phyloP scores from a whole-genome alignment of 306 rosid genomes.

The Cercis canadensis region DNA sequence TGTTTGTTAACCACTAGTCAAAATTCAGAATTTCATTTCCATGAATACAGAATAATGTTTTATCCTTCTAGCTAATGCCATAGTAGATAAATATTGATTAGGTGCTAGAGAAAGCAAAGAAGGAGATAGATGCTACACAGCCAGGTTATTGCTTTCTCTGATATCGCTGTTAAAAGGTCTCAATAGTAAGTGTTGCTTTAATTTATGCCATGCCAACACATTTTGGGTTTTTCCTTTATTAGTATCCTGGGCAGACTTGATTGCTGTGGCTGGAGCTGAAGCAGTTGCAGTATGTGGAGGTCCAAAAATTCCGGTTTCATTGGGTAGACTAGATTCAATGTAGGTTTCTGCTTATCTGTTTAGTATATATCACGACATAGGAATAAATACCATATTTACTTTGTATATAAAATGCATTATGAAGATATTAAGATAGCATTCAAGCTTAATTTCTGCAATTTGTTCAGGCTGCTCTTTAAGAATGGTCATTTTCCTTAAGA shows the following conservation, averaged over 20 bases:
- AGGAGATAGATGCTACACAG: slow-evolving; percentile 66
- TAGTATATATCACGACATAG: slow-evolving; percentile 17
- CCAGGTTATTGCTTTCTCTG: slow-evolving; percentile 65
- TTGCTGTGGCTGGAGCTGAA: slow-evolving; percentile 95
- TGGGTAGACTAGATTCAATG: slow-evolving; percentile 85
- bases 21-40: background rate
- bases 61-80: slow-evolving; percentile 44
- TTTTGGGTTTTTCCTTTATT: slow-evolving; percentile 39
- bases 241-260: slow-evolving; percentile 96
- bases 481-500: slow-evolving; percentile 1
- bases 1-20: too few species aligned
- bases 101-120: slow-evolving; percentile 85
- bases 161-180: slow-evolving; percentile 29
- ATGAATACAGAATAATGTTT: too few species aligned
- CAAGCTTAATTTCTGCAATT: slow-evolving; percentile 11
- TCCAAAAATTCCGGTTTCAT: slow-evolving; percentile 70
- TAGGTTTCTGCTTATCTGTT: slow-evolving; percentile 50
- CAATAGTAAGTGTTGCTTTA: slow-evolving; percentile 31
- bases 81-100: slow-evolving; percentile 47
- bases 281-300: slow-evolving; percentile 93
- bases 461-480: slow-evolving; percentile 15
- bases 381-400: background rate
- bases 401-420: slow-evolving; percentile 30
- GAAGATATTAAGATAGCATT: background rate
- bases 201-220: slow-evolving; percentile 43